Evolutionary conservation across 345 rosid genomes (phyloP), one percentile per base, ranked within the genome.

Genomic region (Trapa bicornis): DNA sequence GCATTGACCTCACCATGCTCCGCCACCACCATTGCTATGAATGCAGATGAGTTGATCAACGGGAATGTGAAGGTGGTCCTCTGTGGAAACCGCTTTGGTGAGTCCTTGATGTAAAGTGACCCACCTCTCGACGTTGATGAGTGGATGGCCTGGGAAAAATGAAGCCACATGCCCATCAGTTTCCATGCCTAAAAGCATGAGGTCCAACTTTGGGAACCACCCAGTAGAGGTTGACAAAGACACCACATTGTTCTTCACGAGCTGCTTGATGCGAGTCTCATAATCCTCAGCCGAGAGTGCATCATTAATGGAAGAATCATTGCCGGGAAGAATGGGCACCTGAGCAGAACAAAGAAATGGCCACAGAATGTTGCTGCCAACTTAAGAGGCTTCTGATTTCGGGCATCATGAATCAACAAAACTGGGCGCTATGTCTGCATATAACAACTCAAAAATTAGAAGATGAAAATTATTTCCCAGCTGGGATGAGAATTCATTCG

Each of bases 101-200:
- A 92, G 81, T 88, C 91, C 58, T 79, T 74, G 69, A 92, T 80
- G 77, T 64, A 82, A 22, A 66, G 88, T 73, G 43, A 88, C 91
- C 98, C 98, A 92, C 69, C 80, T 89, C 81, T 84, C 61, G 0
- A 89, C 96, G 5, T 78, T 67, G 42, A 85, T 64, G 36, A 89
- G 89, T 33, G 75, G 76, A 57, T 92, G 96, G 53, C 91, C 89
- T 0, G 96, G 98, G 71, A 89, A 89, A 3, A 88, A 71, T 0
- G 98, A 92, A 6, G 98, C 96, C 15, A 92, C 82, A 0, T 92
- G 96, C 13, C 98, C 98, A 73, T 92, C 96, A 1, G 98, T 91
- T 0, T 96, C 98, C 90, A 89, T 83, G 39, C 98, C 98, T 1
- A 92, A 78, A 74, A 92, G 92, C 84, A 83, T 79, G 70, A 87